Conservation (phyloP, 2,329 filamentous ascomycete species). For the Dissoconium aciculare region DNA sequence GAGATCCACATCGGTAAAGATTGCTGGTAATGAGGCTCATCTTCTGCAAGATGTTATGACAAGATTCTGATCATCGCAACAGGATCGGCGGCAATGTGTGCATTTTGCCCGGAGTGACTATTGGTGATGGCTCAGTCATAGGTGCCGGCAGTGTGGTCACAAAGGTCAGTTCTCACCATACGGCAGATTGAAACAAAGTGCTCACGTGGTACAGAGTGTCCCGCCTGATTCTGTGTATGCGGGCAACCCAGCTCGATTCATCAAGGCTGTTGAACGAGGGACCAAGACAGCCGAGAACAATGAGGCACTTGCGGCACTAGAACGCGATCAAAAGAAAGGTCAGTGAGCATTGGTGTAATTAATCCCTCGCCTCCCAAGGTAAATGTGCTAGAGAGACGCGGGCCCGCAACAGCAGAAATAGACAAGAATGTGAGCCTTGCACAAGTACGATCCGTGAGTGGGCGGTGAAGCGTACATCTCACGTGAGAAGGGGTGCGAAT, state of each 20-base stretch:
- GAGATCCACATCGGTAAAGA: conserved; percentile 66
- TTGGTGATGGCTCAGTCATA: conserved; percentile 58
- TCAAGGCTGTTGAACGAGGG: conserved; percentile 25
- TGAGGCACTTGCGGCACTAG: conserved; percentile 17
- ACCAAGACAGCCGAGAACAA: conserved; percentile 18
- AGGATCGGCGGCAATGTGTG: conserved; percentile 51
- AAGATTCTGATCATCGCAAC: background rate
- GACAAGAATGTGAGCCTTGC: no score
- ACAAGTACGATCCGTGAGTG: no score
- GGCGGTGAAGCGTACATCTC: no score
- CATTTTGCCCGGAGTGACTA: conserved; percentile 61
- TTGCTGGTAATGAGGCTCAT: conserved; percentile 44
- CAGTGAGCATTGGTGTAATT: no score
- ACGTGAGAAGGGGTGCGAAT: no score
- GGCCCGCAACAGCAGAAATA: no score
- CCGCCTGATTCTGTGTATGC: conserved; percentile 47
- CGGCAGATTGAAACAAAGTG: background rate
- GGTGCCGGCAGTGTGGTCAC: conserved; percentile 76
- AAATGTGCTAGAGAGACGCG: no score
- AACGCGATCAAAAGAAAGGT: no score
- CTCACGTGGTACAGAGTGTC: conserved; percentile 34
- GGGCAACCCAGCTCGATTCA: conserved; percentile 51
- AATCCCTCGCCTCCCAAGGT: no score
- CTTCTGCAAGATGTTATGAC: background rate
- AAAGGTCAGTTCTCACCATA: conserved; percentile 33